These are phyloP conservation scores for Podospora comata DNA, from an alignment of 495 filamentous ascomycete genomes.

Conservation along the genomic window DNA sequence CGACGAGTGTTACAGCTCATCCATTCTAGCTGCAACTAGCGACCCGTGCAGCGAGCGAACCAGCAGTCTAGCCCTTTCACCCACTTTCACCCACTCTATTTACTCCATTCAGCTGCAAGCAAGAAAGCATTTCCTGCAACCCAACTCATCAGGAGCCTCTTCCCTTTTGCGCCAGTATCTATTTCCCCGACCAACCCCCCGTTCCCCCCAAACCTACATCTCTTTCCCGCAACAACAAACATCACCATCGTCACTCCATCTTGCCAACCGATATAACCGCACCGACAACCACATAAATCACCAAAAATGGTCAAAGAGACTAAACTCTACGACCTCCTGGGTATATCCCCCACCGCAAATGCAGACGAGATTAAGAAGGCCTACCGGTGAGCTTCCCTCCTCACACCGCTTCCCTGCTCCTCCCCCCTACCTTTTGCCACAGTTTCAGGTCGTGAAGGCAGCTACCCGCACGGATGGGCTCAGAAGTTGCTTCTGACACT, in stretches of 20 bases:
- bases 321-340: constrained; percentile 76
- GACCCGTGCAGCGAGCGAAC: constrained; percentile 18
- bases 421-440: constrained; percentile 4
- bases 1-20: constrained; percentile 10
- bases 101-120: constrained; percentile 15
- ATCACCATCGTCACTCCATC: not conserved
- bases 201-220: not conserved
- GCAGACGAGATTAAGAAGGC: constrained; percentile 98
- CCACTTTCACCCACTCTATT: constrained; percentile 5
- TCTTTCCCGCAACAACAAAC: not conserved
- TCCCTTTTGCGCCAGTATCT: constrained; percentile 1
- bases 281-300: not conserved
- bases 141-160: constrained; percentile 18
- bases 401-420: constrained; percentile 10
- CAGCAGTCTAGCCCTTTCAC: constrained; percentile 11
- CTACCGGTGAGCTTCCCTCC: constrained; percentile 62
- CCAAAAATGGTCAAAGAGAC: constrained; percentile 78
- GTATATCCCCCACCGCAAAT: constrained; percentile 70
- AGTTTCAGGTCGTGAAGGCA: not conserved
- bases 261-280: not conserved
- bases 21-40: constrained; percentile 20
- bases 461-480: constrained; percentile 1
- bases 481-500: constrained; percentile 1
- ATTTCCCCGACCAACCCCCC: constrained; percentile 4
- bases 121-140: constrained; percentile 15